These are phyloP conservation scores for Daucus carota DNA, from an alignment of 129 eudicot genomes.

Conservation along the genomic window DNA sequence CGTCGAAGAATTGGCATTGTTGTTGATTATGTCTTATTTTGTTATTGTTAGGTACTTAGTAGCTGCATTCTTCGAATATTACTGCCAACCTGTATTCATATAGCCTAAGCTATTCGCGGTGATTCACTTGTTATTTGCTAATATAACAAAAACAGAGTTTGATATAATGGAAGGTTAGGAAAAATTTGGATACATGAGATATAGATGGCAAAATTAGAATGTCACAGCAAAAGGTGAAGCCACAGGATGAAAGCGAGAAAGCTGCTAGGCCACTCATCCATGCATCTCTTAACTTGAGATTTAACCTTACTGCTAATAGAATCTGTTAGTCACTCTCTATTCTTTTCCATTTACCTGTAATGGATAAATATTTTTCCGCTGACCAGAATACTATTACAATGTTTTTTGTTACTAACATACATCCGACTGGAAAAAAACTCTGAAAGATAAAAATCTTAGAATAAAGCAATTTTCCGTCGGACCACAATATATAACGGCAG, in stretches of 20 bases:
- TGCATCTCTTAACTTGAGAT: not conserved
- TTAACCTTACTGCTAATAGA: not conserved
- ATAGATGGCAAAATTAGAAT: not conserved
- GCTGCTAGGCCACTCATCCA: not conserved
- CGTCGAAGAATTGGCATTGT: conserved; percentile 6
- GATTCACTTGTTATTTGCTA: not conserved
- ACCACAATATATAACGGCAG: too few species aligned
- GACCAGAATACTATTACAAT: too few species aligned
- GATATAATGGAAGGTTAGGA: not conserved
- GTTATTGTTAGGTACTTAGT: not conserved
- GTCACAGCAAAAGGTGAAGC: not conserved
- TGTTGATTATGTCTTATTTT: not conserved
- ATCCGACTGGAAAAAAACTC: too few species aligned
- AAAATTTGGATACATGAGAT: not conserved
- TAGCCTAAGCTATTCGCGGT: not conserved
- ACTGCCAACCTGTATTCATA: not conserved
- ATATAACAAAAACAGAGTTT: not conserved
- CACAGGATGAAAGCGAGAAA: not conserved
- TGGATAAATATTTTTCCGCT: too few species aligned
- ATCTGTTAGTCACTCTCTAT: not conserved
- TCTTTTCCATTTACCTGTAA: too few species aligned
- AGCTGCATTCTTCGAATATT: not conserved
- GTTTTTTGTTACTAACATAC: too few species aligned
- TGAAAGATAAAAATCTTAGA: too few species aligned
- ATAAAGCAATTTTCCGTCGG: too few species aligned